Percentiles rank a stretch among this genome's conserved stretches.
Evolutionary conservation across 1,284 basidiomycete species (phyloP).

Genomic region (Ustilago bromivora): DNA sequence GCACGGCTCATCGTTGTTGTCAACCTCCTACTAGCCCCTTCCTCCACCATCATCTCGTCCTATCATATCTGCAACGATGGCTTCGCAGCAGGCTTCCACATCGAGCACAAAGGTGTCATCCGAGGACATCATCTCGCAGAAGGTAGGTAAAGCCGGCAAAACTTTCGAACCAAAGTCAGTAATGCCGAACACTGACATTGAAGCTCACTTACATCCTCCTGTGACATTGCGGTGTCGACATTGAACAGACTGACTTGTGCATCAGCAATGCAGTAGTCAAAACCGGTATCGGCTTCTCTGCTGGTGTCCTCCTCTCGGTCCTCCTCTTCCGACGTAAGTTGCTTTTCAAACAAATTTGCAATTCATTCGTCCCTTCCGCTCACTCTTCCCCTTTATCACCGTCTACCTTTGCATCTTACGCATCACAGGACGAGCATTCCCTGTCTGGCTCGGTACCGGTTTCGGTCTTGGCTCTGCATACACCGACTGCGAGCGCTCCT

Average conservation of each 20-base stretch:
- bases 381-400: conserved; percentile 30
- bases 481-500: conserved; percentile 94
- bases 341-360: neutral
- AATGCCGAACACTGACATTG: neutral
- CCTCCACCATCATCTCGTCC: neutral
- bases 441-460: conserved; percentile 90
- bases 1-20: conserved; percentile 14
- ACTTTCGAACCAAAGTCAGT: neutral
- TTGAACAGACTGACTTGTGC: conserved; percentile 64
- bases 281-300: conserved; percentile 93
- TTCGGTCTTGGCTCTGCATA: conserved; percentile 86
- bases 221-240: neutral
- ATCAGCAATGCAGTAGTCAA: conserved; percentile 73
- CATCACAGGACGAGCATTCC: conserved; percentile 89
- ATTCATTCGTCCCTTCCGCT: conserved; percentile 1
- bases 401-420: conserved; percentile 18
- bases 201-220: neutral
- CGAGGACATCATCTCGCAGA: conserved; percentile 86
- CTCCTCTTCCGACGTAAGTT: conserved; percentile 92
- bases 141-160: conserved; percentile 74
- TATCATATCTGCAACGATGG: conserved; percentile 29
- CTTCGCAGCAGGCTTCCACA: conserved; percentile 46
- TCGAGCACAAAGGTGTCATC: conserved; percentile 74
- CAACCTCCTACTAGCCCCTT: neutral
- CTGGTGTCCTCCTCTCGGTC: conserved; percentile 92